These are phyloP conservation scores for Magnaporthiopsis rhizophila DNA, from an alignment of 2,329 filamentous ascomycete genomes.

Conservation along the genomic window DNA sequence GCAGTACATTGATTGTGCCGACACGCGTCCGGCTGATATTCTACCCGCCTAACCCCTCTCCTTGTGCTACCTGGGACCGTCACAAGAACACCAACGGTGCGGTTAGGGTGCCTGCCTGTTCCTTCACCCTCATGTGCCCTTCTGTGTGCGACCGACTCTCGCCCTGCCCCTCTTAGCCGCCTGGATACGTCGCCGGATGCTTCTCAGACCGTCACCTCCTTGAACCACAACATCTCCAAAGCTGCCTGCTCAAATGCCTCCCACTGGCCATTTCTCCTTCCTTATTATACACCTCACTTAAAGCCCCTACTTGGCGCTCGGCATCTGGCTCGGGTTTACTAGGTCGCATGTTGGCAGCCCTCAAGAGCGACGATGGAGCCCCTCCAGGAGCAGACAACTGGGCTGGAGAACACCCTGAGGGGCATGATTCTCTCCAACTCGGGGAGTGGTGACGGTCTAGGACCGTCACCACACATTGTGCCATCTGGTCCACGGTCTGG, in stretches of 20 bases:
- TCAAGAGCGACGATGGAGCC: slow-evolving; percentile 1
- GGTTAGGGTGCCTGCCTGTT: not conserved
- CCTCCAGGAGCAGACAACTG: not conserved
- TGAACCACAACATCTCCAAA: not conserved
- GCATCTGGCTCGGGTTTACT: not conserved
- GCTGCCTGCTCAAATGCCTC: not conserved
- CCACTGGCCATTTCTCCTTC: not conserved
- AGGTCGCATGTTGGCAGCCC: not conserved
- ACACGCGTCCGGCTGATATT: not conserved
- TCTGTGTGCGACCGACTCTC: not conserved
- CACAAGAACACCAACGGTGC: not conserved
- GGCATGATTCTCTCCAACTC: slow-evolving; percentile 6
- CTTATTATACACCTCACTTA: not conserved
- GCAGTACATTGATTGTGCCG: not conserved
- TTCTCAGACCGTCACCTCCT: not conserved
- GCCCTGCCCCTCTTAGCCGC: not conserved
- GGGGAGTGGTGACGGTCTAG: not conserved
- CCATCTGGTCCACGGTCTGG: not conserved
- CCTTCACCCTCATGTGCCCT: not conserved
- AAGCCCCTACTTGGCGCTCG: not conserved
- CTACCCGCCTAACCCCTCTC: not conserved
- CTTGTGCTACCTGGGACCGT: not conserved
- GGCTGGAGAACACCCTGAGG: slow-evolving; percentile 5
- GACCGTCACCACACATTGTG: not conserved
- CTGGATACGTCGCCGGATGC: not conserved